A percentile compares a stretch with the other conserved stretches of the same genome.
Conservation (phyloP, 306 rosid species). For the Prunus kanzakura region DNA sequence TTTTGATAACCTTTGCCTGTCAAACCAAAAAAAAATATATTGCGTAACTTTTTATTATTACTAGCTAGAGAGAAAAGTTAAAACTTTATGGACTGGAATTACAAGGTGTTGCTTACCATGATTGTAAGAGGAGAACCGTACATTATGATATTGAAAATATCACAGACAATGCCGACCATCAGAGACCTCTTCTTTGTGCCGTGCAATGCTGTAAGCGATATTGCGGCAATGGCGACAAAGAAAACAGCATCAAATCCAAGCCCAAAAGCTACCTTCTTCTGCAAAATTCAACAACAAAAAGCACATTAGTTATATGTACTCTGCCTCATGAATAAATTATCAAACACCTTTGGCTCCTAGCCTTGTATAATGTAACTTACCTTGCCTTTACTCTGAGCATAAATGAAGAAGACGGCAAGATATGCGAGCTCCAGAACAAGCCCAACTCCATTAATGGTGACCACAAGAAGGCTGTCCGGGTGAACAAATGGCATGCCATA, state of each 20-base stretch:
- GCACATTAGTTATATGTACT: too few species aligned
- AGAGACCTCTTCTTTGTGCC: slow-evolving; percentile 42
- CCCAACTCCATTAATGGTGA: slow-evolving; percentile 60
- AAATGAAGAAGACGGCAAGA: slow-evolving; percentile 40
- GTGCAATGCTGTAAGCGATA: slow-evolving; percentile 40
- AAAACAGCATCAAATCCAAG: slow-evolving; percentile 32
- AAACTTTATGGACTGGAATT: too few species aligned
- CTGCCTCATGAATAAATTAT: not conserved
- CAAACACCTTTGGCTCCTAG: not conserved
- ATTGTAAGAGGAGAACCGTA: slow-evolving; percentile 62
- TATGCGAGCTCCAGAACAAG: slow-evolving; percentile 52
- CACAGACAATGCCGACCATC: slow-evolving; percentile 60
- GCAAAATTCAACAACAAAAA: slow-evolving; percentile 11
- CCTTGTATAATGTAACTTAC: slow-evolving; percentile 23
- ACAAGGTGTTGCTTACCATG: slow-evolving; percentile 42
- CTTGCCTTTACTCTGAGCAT: slow-evolving; percentile 41
- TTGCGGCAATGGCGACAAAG: slow-evolving; percentile 27
- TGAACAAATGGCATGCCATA: slow-evolving; percentile 79
- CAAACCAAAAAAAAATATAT: not conserved
- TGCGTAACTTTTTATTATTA: too few species aligned
- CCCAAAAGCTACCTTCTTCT: slow-evolving; percentile 35
- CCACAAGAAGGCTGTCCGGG: slow-evolving; percentile 55
- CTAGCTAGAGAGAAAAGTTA: too few species aligned
- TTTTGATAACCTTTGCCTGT: slow-evolving; percentile 58
- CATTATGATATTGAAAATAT: slow-evolving; percentile 69